Base-by-base conservation (phyloP, 257 asterid genomes). In the Solanum chmielewskii region DNA sequence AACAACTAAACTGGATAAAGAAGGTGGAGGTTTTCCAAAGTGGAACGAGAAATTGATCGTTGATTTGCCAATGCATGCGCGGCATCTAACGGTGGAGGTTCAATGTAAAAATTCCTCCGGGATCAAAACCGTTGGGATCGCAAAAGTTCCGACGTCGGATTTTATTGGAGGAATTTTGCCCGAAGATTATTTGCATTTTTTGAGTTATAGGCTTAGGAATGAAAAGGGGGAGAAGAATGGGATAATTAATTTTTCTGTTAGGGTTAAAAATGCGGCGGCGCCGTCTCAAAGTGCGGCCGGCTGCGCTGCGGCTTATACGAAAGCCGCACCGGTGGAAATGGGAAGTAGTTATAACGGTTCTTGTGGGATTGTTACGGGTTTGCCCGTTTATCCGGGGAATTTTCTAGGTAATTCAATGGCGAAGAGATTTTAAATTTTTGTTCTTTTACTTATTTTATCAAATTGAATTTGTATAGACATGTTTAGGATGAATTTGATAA, bases 141-240 rank as follows among this genome's bases (percentile, higher is more conserved):
- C 93, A 0, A 88, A 66, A 11, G 88, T 96, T 83, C 99, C 98
- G 4, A 92, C 91, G 25, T 76, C 94, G n/a, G 99, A 96, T 88
- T 96, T 96, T 80, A 29, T 88, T 31, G 98, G 96, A 16, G 97
- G 96, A 3, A 64, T 84, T 70, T 87, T 93, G 82, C 98, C 97
- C 18, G 92, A 89, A 9, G 91, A 91, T n/a, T 90, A 93, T 73
- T 23, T 95, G 93, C 95, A 92, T 44, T 94, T 96, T 85, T 89
- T 96, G 97, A 95, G 99, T 88, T 96, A 96, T 35, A 92, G 98
- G 89, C 77, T 96, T 88, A 91, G 94, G 91, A 93, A 92, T 74
- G 83, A 66, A 9, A 85, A 80, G 11, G 97, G 99, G 5, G 88
- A 47, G 35, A 93, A 90, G 88, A 96, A 94, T 71, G 99, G 99